Evolutionary conservation across 371 early-diverging fungal species (phyloP).

Genomic region (Apophysomyces elegans): DNA sequence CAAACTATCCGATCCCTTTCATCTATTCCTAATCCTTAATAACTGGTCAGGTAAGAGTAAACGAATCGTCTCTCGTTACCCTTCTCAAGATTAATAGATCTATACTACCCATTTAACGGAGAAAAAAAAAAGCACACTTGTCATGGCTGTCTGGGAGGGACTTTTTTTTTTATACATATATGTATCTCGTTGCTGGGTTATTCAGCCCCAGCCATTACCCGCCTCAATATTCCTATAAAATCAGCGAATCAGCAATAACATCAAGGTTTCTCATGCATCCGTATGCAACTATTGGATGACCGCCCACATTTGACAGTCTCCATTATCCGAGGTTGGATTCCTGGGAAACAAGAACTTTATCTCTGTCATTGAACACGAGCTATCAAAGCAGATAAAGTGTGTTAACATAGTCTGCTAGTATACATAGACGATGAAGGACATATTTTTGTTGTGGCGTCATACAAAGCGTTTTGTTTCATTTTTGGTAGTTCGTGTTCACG

Average conservation of each 20-base stretch:
- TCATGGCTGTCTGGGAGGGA: too few relatives aligned
- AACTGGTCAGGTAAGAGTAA: too few relatives aligned
- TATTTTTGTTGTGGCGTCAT: conserved; percentile 8
- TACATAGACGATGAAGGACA: background rate
- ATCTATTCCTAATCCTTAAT: background rate
- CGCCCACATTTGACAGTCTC: conserved; percentile 3
- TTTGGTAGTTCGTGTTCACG: conserved; percentile 6
- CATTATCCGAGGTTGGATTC: background rate
- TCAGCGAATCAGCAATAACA: conserved; percentile 1
- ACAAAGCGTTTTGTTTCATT: background rate
- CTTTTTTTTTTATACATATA: background rate
- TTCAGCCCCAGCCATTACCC: conserved; percentile 12
- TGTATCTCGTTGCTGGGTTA: background rate
- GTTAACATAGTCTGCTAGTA: background rate
- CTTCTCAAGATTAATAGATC: background rate
- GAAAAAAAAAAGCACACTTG: too few relatives aligned
- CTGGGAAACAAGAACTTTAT: background rate
- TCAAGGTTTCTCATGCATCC: conserved; percentile 3
- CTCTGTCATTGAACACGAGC: background rate
- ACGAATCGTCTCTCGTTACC: too few relatives aligned
- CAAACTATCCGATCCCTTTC: conserved; percentile 1
- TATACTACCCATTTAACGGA: background rate
- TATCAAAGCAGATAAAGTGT: too few relatives aligned
- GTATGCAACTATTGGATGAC: conserved; percentile 4
- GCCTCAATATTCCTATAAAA: background rate